Percentiles rank a stretch among this genome's conserved stretches.
Conservation (phyloP, 169 alveolate genomes). For the Plasmodium adleri region DNA sequence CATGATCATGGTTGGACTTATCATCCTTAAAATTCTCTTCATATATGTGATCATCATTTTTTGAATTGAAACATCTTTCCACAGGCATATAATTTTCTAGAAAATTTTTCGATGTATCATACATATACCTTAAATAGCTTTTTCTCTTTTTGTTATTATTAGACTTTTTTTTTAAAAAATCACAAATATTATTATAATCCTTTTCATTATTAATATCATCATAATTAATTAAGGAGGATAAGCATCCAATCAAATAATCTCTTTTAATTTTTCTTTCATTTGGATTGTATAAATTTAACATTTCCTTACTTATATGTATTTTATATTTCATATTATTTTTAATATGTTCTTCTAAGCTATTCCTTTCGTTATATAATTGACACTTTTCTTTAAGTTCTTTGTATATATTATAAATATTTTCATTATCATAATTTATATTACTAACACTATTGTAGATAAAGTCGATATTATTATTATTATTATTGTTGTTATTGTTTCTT, state of each 20-base stretch:
- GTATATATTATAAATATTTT: conserved; percentile 42
- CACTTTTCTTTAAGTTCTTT: conserved; percentile 26
- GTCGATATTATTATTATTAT: neutral
- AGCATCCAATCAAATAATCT: conserved; percentile 65
- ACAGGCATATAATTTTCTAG: conserved; percentile 52
- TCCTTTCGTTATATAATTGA: conserved; percentile 21
- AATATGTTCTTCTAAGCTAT: neutral
- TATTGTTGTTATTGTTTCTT: neutral
- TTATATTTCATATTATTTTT: conserved; percentile 24
- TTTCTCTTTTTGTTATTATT: conserved; percentile 40
- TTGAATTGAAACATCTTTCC: conserved; percentile 10
- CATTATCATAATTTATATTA: conserved; percentile 20
- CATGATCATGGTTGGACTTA: too few relatives aligned
- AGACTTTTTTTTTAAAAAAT: conserved; percentile 36
- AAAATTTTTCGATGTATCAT: conserved; percentile 47
- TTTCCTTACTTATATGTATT: conserved; percentile 38
- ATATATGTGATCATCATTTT: too few relatives aligned
- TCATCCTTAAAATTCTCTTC: too few relatives aligned
- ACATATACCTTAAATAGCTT: conserved; percentile 38
- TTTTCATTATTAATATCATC: conserved; percentile 44
- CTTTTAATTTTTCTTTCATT: conserved; percentile 25
- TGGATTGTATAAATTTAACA: conserved; percentile 25
- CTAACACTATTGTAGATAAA: neutral
- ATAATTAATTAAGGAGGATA: conserved; percentile 57
- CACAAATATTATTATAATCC: conserved; percentile 64